Base-by-base conservation (phyloP, 2,329 filamentous ascomycete species). In the Tolypocladium pustulatum region DNA sequence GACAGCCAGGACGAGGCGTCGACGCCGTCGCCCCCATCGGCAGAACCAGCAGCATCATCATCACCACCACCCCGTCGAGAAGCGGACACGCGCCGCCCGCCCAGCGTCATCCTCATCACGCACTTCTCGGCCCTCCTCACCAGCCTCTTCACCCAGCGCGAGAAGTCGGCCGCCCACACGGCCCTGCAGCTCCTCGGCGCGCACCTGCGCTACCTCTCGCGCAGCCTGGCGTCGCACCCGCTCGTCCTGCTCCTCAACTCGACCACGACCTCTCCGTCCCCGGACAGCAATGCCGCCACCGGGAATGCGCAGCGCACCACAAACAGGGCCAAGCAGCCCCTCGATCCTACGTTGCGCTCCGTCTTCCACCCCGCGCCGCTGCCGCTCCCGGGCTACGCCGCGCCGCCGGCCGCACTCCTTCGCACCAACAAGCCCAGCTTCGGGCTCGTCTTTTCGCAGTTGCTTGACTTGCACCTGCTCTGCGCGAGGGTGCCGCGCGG, bases 171-270 rank as follows among this genome's bases (percentile, higher is more conserved):
- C 46, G 82, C 81, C 1, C 81, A 84, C 68, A 65, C 68, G 5
- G 69, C 72, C 15, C 70, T 83, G n/a, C 72, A 76, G 38, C 69
- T 73, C n/a, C 75, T 86, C 27, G 74, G 76, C 32, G 72, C 69
- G 4, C 76, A 73, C 54, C 70, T 85, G 15, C 75, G 76, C 25
- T 68, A 72, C 60, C 69, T 84, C 9, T 71, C 79, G 1, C 75
- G 73, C 36, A 73, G 68, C 10, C 62, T 75, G 27, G 58, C 70
- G 9, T 71, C 72, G 13, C 73, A 69, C 15, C 76, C 81, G 1
- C 73, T 85, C 7, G 71, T 84, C 36, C 67, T 86, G 59, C 69
- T 86, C 2, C 74, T 84, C 58, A 86, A 85, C 70, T 76, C 77
- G 0, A 81, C 78, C 1, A 73, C 61, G 12, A 22, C 62, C 27